These are phyloP conservation scores for Penicillium samsonianum DNA, from an alignment of 495 filamentous ascomycete species.

Conservation along the genomic window DNA sequence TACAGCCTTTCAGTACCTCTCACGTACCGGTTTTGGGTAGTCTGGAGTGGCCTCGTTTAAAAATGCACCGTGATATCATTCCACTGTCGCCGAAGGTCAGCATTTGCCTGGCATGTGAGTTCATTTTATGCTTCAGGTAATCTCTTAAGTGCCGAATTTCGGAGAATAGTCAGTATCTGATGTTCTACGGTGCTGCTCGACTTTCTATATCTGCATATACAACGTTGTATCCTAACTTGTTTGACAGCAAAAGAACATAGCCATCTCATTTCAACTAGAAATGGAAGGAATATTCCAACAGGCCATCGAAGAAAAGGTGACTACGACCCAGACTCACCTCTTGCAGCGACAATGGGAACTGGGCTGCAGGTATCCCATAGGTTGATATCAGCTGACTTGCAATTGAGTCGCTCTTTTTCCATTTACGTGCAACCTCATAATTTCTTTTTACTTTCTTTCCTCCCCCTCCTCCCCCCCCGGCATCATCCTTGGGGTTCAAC, in stretches of 20 bases:
- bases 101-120: not conserved
- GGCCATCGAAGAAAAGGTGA: not conserved
- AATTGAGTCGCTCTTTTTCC: not conserved
- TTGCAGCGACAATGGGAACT: constrained; percentile 22
- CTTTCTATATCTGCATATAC: not conserved
- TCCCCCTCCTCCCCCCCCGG: not conserved
- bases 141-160: not conserved
- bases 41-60: constrained; percentile 16
- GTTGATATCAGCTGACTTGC: constrained; percentile 28
- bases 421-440: constrained; percentile 4
- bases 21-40: constrained; percentile 20
- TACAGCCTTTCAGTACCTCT: constrained; percentile 11
- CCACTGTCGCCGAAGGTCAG: not conserved
- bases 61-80: constrained; percentile 27
- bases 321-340: constrained; percentile 12
- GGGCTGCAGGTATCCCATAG: constrained; percentile 21
- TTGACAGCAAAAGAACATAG: not conserved
- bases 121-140: not conserved
- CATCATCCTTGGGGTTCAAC: constrained; percentile 6
- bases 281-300: not conserved
- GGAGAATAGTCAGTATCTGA: not conserved
- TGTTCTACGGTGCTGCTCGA: not conserved
- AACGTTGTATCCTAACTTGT: not conserved
- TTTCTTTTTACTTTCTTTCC: not conserved
- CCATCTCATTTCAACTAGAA: not conserved